Evolutionary conservation across 169 alveolate species (phyloP).

Genomic region (Eimeria praecox): DNA sequence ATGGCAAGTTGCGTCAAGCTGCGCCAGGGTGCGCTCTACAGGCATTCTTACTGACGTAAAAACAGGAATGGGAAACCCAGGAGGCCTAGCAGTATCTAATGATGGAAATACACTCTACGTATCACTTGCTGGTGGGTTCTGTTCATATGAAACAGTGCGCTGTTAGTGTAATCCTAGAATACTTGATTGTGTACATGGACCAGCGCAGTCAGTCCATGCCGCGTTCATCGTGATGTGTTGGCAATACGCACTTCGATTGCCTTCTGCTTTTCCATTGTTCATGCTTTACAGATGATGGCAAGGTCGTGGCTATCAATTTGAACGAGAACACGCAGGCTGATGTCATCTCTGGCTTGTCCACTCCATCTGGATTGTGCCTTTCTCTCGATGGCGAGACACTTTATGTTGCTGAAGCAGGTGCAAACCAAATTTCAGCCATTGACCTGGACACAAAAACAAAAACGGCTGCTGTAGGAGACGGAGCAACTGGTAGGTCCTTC

Average conservation of each 20-base stretch:
- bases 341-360: not conserved
- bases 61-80: not conserved
- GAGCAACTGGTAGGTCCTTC: slow-evolving; percentile 43
- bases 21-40: not conserved
- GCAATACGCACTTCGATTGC: not conserved
- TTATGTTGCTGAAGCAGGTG: slow-evolving; percentile 39
- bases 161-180: not conserved
- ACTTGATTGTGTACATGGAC: not conserved
- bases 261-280: not conserved
- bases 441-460: not conserved
- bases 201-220: not conserved
- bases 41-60: not conserved
- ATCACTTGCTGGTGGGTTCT: not conserved
- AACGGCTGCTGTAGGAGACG: slow-evolving; percentile 30
- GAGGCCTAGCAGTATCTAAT: slow-evolving; percentile 32
- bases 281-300: not conserved
- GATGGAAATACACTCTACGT: slow-evolving; percentile 21
- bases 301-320: slow-evolving; percentile 6
- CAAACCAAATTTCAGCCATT: not conserved
- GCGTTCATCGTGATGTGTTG: not conserved
- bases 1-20: not conserved
- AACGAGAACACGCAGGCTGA: not conserved
- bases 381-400: slow-evolving; percentile 28
- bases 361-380: slow-evolving; percentile 38
- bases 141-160: not conserved